Base-by-base conservation (phyloP, 1,284 basidiomycete species). In the Cutaneotrichosporon curvatum region DNA sequence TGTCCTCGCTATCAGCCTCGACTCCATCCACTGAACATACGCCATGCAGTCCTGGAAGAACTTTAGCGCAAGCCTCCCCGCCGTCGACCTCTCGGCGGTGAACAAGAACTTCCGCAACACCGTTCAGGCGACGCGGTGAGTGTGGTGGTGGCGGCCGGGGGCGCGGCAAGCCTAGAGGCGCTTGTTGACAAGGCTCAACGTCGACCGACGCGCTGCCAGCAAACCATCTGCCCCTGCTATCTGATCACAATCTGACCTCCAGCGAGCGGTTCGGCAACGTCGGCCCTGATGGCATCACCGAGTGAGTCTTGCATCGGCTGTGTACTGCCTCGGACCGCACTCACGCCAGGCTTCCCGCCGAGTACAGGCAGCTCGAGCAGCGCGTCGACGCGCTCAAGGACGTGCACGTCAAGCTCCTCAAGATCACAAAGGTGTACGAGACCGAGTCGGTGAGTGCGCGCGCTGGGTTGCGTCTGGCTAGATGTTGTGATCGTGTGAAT, bases 361-460 rank as follows among this genome's bases (percentile, higher is more conserved):
- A 98, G 71, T 98, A 98, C 80, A 91, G 84, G 70, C 87, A 92
- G 64, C 82, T 98, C 59, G 94, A 98, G 73, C 77, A 83, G 39
- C 83, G 91, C 47, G 94, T 98, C 33, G 95, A 98, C 73, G 88
- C 88, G 30, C 81, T 98, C 44, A 82, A 84, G 61, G 75, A 78
- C 45, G 83, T 86, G 1, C 92, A 97, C 70, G 68, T 83, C 48
- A 73, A 79, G 20, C 61, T 98, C 37, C 79, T 95, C 70, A 95
- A 85, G 74, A 82, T 90, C 54, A 81, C 86, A 55, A 86, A 81
- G 66, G 87, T 86, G 21, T 90, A 89, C 76, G 86, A 88, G 59
- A 77, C 76, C 37, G 88, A 91, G 67, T 60, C 63, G 23, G 70
- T 70, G 47, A 54, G 68, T 59, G 16, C 34, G 36, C 4, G 4